phyloP scores from a whole-genome alignment of 306 rosid species.

The Sindora glabra region DNA sequence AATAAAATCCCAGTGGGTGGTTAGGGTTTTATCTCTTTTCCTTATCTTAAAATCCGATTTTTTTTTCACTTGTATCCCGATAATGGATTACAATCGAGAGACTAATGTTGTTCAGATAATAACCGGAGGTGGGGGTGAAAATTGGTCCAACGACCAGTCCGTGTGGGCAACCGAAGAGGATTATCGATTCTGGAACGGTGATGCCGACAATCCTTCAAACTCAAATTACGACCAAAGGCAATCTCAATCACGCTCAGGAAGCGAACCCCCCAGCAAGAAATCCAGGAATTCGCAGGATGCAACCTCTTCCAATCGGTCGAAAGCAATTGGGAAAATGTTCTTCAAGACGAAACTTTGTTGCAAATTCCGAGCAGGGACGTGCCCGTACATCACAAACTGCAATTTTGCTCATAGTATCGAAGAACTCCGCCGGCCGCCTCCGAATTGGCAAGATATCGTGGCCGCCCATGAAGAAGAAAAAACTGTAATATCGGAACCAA shows the following conservation, averaged over 20 bases:
- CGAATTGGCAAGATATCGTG: slow-evolving; percentile 97
- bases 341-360: slow-evolving; percentile 98
- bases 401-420: slow-evolving; percentile 96
- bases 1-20: background rate
- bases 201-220: slow-evolving; percentile 58
- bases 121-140: slow-evolving; percentile 50
- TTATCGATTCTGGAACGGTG: slow-evolving; percentile 61
- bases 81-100: slow-evolving; percentile 68
- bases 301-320: slow-evolving; percentile 53
- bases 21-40: slow-evolving; percentile 27
- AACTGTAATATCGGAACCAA: slow-evolving; percentile 40
- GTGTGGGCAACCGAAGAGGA: slow-evolving; percentile 99
- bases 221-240: slow-evolving; percentile 62
- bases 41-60: background rate
- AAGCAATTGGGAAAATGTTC: slow-evolving; percentile 93
- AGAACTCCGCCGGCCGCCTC: slow-evolving; percentile 94
- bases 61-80: background rate
- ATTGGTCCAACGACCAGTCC: slow-evolving; percentile 67
- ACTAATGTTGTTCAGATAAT: slow-evolving; percentile 76
- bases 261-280: slow-evolving; percentile 82
- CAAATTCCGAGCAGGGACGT: slow-evolving; percentile 84
- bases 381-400: slow-evolving; percentile 87
- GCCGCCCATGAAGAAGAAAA: slow-evolving; percentile 90
- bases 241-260: slow-evolving; percentile 63
- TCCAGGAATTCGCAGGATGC: slow-evolving; percentile 67